Conservation (phyloP, 768 basidiomycete genomes). For the Hydnum rufescens region DNA sequence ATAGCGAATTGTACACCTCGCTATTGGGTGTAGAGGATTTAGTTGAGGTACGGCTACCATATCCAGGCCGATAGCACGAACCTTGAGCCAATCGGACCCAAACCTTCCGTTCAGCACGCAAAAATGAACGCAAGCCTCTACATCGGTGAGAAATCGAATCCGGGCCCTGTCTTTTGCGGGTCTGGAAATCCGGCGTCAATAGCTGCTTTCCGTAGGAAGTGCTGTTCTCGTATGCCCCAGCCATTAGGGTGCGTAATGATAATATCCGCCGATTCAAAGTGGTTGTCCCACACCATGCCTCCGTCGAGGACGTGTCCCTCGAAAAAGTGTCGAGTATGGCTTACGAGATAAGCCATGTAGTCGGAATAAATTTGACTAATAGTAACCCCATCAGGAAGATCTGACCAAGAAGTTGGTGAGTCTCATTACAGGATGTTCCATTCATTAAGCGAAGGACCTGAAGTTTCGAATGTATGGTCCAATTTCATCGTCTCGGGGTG, state of each 20-base stretch:
- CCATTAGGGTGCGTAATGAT: slow-evolving; percentile 21
- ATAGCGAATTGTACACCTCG: neutral
- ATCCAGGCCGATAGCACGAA: too few species aligned
- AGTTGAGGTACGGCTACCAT: too few species aligned
- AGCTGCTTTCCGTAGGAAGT: slow-evolving; percentile 26
- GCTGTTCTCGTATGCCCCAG: slow-evolving; percentile 28
- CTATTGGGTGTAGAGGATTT: neutral
- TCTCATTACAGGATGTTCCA: too few species aligned
- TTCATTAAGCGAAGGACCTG: too few species aligned
- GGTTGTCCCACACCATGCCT: neutral
- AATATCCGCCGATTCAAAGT: neutral
- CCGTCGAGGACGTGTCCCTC: neutral
- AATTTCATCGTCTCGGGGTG: too few species aligned
- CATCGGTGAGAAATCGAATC: slow-evolving; percentile 31
- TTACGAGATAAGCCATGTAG: slow-evolving; percentile 14
- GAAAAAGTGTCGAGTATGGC: slow-evolving; percentile 13
- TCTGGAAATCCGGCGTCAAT: slow-evolving; percentile 23
- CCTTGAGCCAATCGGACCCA: neutral
- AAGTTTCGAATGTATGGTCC: too few species aligned
- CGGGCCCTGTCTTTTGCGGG: slow-evolving; percentile 19
- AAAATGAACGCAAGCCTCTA: slow-evolving; percentile 34
- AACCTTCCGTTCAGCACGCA: slow-evolving; percentile 19
- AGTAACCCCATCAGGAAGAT: slow-evolving; percentile 11
- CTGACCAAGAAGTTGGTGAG: slow-evolving; percentile 1
- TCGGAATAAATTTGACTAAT: slow-evolving; percentile 15